phyloP scores from a whole-genome alignment of 768 basidiomycete genomes.

The Suillus plorans region DNA sequence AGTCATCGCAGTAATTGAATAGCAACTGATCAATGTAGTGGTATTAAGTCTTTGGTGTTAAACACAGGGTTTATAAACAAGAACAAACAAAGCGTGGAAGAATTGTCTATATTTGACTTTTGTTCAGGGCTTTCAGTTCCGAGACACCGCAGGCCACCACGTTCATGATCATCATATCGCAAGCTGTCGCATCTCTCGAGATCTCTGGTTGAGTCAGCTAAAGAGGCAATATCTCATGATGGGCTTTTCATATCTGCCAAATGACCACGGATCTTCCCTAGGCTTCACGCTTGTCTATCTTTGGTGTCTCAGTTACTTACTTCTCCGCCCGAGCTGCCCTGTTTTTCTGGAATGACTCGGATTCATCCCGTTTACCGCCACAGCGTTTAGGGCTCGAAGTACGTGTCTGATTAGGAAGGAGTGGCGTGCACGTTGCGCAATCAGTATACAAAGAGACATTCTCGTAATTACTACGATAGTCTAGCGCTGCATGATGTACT shows the following conservation, averaged over 20 bases:
- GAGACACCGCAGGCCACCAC: conserved; percentile 4
- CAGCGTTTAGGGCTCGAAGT: conserved; percentile 4
- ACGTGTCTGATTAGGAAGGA: neutral
- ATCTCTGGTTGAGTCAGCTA: conserved; percentile 14
- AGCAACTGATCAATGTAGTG: neutral
- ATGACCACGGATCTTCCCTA: conserved; percentile 17
- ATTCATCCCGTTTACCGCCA: conserved; percentile 4
- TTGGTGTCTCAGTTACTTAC: conserved; percentile 9
- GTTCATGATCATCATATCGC: conserved; percentile 14
- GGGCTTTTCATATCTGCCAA: conserved; percentile 6
- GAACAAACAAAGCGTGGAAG: conserved; percentile 20
- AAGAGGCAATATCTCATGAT: conserved; percentile 15
- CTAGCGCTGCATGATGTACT: neutral
- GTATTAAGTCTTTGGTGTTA: conserved; percentile 11
- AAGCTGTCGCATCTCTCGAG: neutral
- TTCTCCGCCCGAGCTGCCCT: neutral
- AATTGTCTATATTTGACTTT: conserved; percentile 1
- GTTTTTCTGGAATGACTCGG: conserved; percentile 1
- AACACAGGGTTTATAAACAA: conserved; percentile 19
- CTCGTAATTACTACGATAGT: conserved; percentile 1
- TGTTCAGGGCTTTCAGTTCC: conserved; percentile 4
- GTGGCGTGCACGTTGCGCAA: neutral
- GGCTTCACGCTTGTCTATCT: conserved; percentile 5
- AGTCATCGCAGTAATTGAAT: conserved; percentile 41
- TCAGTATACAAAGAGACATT: conserved; percentile 2